A percentile compares a stretch with the other conserved stretches of the same genome.
Conservation (phyloP, 2,329 filamentous ascomycete genomes). For the Claviceps purpurea region DNA sequence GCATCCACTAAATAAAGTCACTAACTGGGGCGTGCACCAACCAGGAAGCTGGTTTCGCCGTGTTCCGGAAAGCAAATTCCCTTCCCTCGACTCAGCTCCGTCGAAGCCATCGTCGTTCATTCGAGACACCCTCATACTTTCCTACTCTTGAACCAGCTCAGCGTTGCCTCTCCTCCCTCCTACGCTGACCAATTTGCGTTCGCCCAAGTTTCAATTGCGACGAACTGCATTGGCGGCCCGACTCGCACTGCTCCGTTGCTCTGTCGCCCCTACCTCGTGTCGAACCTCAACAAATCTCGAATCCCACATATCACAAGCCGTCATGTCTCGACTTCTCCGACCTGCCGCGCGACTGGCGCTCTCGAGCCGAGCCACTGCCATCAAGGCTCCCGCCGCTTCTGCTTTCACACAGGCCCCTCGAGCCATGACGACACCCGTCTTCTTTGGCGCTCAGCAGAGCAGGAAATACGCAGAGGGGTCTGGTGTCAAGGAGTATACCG, state of each 20-base stretch:
- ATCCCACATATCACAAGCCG: constrained; percentile 8
- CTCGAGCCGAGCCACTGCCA: constrained; percentile 25
- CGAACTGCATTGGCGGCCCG: constrained; percentile 9
- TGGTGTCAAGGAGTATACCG: constrained; percentile 82
- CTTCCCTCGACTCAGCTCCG: constrained; percentile 8
- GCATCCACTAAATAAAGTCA: background rate
- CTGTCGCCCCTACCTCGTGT: background rate
- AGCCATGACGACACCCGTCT: constrained; percentile 21
- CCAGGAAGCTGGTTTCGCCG: constrained; percentile 9
- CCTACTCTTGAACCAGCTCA: background rate
- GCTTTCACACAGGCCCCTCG: constrained; percentile 21
- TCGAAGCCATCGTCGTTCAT: constrained; percentile 8
- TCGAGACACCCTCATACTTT: constrained; percentile 1
- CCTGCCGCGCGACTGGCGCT: constrained; percentile 35
- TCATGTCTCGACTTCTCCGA: constrained; percentile 39
- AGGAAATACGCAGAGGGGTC: constrained; percentile 42
- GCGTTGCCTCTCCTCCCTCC: background rate
- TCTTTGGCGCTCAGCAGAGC: constrained; percentile 31
- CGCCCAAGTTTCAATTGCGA: background rate
- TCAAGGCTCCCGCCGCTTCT: constrained; percentile 21
- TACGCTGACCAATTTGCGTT: background rate
- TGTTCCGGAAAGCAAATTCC: constrained; percentile 10
- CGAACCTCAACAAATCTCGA: constrained; percentile 6
- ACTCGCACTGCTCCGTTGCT: constrained; percentile 4
- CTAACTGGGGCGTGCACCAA: constrained; percentile 1